phyloP scores from a whole-genome alignment of 2,329 filamentous ascomycete genomes.

The Colletotrichum lupini region DNA sequence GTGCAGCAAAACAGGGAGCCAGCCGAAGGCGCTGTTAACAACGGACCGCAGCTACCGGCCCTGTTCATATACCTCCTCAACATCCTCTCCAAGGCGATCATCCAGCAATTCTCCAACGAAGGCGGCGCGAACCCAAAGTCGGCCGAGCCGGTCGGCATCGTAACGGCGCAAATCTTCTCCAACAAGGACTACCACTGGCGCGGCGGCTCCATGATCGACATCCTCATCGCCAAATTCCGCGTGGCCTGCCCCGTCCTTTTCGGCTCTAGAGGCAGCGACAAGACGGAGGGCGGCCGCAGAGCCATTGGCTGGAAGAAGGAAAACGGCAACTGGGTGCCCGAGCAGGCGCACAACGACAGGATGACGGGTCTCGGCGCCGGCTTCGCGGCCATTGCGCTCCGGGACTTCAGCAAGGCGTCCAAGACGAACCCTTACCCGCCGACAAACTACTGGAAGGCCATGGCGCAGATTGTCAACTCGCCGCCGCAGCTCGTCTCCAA shows the following conservation, averaged over 20 bases:
- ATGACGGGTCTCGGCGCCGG: conserved; percentile 88
- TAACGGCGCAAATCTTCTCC: conserved; percentile 80
- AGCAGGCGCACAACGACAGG: conserved; percentile 81
- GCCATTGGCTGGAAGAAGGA: conserved; percentile 81
- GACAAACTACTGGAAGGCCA: conserved; percentile 82
- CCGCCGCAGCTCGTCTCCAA: conserved; percentile 74
- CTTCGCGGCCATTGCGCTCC: conserved; percentile 83
- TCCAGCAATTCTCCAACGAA: conserved; percentile 77
- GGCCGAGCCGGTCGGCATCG: conserved; percentile 83
- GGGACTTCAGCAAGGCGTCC: conserved; percentile 79
- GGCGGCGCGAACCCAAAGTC: conserved; percentile 71
- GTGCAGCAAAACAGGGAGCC: conserved; percentile 58
- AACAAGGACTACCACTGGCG: conserved; percentile 74
- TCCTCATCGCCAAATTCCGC: conserved; percentile 87
- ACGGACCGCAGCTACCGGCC: conserved; percentile 68
- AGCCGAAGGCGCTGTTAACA: conserved; percentile 60
- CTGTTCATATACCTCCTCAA: conserved; percentile 81
- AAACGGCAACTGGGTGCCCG: conserved; percentile 68
- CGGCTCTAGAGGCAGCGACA: conserved; percentile 81
- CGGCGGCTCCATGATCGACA: conserved; percentile 78
- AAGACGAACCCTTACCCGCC: conserved; percentile 82
- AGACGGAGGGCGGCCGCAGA: conserved; percentile 72
- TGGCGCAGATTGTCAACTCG: conserved; percentile 82
- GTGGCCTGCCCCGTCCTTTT: conserved; percentile 86
- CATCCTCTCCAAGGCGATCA: conserved; percentile 77